Conservation (phyloP, 768 basidiomycete species). For the Mycena metata region DNA sequence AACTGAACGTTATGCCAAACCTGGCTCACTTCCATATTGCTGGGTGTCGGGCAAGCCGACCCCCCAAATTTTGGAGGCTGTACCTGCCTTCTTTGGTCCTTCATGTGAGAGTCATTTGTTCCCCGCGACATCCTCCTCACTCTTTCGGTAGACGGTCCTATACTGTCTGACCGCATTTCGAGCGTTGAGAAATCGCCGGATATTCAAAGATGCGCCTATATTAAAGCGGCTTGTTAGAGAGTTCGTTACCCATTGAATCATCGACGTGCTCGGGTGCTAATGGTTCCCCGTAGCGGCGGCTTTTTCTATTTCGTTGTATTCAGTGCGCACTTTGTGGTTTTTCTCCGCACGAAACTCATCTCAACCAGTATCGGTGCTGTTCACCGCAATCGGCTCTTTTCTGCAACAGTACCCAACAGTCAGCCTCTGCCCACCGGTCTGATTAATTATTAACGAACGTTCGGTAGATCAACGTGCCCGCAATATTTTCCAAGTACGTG, state of each 20-base stretch:
- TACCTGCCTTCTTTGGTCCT: slow-evolving; percentile 55
- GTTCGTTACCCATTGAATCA: slow-evolving; percentile 42
- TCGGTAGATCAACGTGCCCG: slow-evolving; percentile 52
- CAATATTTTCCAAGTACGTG: slow-evolving; percentile 52
- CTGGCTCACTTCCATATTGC: slow-evolving; percentile 27
- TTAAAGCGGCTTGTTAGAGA: slow-evolving; percentile 55
- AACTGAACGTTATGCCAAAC: slow-evolving; percentile 36
- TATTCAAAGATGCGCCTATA: slow-evolving; percentile 49
- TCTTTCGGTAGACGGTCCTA: slow-evolving; percentile 47
- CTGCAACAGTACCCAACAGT: slow-evolving; percentile 48
- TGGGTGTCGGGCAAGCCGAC: slow-evolving; percentile 52
- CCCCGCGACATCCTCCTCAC: background rate
- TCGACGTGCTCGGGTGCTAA: background rate
- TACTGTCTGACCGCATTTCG: slow-evolving; percentile 53
- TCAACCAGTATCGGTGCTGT: slow-evolving; percentile 48
- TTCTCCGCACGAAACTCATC: slow-evolving; percentile 6
- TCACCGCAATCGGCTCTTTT: slow-evolving; percentile 52
- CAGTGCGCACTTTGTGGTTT: slow-evolving; percentile 40
- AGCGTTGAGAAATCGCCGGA: slow-evolving; percentile 50
- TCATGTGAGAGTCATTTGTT: slow-evolving; percentile 45
- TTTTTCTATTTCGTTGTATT: slow-evolving; percentile 58
- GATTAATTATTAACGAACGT: background rate
- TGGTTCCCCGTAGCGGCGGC: slow-evolving; percentile 49
- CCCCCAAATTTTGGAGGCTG: slow-evolving; percentile 50
- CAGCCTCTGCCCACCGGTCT: slow-evolving; percentile 1